Base-by-base conservation (phyloP, 306 rosid genomes). In the Dalbergia oliveri region DNA sequence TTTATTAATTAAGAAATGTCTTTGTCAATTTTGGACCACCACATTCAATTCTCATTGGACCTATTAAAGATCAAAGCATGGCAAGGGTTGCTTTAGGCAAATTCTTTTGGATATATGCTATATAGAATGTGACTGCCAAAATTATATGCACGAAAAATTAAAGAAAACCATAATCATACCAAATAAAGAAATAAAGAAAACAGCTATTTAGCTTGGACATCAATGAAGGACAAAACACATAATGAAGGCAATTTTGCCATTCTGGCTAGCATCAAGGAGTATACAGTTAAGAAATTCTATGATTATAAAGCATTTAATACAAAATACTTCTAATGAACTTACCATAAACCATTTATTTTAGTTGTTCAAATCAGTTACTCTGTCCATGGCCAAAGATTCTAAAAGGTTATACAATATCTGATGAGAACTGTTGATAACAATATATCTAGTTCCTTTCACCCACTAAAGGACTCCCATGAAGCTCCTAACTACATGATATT, bases 381-480 rank as follows among this genome's bases (percentile, higher is more conserved):
- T 39, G 16, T 26, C 5, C 66, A 58, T 33, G 53, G 54, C 26
- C 76, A 66, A 51, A 74, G 39, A 65, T 15, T 47, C 76, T 37
- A 84, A 69, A 34, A 26, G 56, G 57, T 53, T 31, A 61, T 59
- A 59, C 59, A 78, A 78, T 41, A 72, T 50, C n/a, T 9, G 60
- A 58, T 23, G 43, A 73, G 66, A 57, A 58, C 81, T 83, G 11
- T 57, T 39, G 8, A 72, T 66, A 31, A 23, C 5, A 14, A 10
- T 66, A 67, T 47, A 72, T 64, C 65, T 51, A 62, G 45, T 43
- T 68, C 21, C 18, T 43, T 61, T 59, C 44, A 31, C 76, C 61
- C 61, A 39, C 81, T 12, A 66, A 68, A 82, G 13, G 13, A 67
- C 68, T 69, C 75, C 75, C 54, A 63, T 13, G 58, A 79, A 70